Evolutionary conservation across 441 rosid species (phyloP).

Genomic region (Gossypium aridum): DNA sequence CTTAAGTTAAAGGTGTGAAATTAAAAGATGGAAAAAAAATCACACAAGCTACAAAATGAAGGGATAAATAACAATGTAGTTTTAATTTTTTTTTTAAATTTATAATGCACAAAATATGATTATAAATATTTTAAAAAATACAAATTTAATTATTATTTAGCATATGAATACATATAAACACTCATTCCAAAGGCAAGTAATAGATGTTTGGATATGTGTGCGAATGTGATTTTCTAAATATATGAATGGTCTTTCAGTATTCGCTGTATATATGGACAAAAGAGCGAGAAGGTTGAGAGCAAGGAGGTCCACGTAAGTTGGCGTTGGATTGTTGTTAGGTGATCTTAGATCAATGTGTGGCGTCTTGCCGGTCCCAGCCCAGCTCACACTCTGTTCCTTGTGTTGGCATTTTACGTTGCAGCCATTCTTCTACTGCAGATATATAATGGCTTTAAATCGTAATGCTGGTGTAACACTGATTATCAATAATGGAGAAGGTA

Average conservation of each 20-base stretch:
- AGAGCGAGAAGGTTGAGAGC: not conserved
- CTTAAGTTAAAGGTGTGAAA: too few relatives aligned
- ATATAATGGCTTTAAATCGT: not conserved
- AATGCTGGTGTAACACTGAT: constrained; percentile 1
- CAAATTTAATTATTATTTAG: too few relatives aligned
- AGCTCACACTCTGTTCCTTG: not conserved
- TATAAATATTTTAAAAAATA: too few relatives aligned
- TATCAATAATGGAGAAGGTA: constrained; percentile 1
- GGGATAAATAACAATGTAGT: too few relatives aligned
- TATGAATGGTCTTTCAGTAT: not conserved
- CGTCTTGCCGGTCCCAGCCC: constrained; percentile 5
- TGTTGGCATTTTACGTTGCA: not conserved
- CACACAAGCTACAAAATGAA: too few relatives aligned
- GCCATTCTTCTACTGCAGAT: not conserved
- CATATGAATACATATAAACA: too few relatives aligned
- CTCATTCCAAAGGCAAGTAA: too few relatives aligned
- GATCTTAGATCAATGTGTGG: not conserved
- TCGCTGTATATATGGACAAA: not conserved
- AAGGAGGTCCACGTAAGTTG: not conserved
- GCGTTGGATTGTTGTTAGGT: not conserved
- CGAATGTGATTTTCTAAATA: not conserved
- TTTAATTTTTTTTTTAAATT: too few relatives aligned
- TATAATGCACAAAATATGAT: too few relatives aligned
- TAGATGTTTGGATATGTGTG: too few relatives aligned
- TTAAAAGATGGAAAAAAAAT: too few relatives aligned